A percentile compares a stretch with the other conserved stretches of the same genome.
Evolutionary conservation across 1,284 basidiomycete genomes (phyloP).

Genomic region (Boletus semigastroideus): DNA sequence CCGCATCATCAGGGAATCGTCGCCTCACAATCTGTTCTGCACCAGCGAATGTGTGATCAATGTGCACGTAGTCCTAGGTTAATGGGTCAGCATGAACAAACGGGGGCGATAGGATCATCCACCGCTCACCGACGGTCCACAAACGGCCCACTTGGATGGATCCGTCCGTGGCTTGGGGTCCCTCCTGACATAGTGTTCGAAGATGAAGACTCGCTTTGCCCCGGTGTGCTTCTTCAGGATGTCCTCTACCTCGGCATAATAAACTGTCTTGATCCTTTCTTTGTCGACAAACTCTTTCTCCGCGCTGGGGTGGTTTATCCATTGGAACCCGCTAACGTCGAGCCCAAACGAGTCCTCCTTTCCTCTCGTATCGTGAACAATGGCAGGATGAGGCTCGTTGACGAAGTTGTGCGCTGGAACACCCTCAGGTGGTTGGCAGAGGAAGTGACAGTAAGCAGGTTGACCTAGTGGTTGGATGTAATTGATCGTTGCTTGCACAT

Average conservation of each 20-base stretch:
- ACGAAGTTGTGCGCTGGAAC: background rate
- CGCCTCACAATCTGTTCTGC: background rate
- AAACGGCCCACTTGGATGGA: background rate
- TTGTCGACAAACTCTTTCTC: background rate
- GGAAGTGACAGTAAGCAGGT: background rate
- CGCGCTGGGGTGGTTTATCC: background rate
- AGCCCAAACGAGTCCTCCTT: background rate
- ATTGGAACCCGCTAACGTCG: background rate
- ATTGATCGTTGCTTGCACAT: background rate
- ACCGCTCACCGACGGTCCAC: conserved; percentile 35
- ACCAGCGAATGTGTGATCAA: background rate
- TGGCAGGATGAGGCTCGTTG: background rate
- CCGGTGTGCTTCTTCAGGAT: background rate
- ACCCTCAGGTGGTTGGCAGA: background rate
- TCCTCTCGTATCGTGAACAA: background rate
- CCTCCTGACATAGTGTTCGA: background rate
- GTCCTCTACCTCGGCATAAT: background rate
- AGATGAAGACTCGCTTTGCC: background rate
- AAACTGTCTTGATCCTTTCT: background rate
- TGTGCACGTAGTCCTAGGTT: background rate
- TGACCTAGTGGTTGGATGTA: background rate
- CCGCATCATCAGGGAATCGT: conserved; percentile 23
- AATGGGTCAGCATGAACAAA: background rate
- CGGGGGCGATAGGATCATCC: too few species aligned
- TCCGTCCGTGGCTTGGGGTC: background rate